Conservation (phyloP, 2,329 filamentous ascomycete species). For the Gremmenia infestans region DNA sequence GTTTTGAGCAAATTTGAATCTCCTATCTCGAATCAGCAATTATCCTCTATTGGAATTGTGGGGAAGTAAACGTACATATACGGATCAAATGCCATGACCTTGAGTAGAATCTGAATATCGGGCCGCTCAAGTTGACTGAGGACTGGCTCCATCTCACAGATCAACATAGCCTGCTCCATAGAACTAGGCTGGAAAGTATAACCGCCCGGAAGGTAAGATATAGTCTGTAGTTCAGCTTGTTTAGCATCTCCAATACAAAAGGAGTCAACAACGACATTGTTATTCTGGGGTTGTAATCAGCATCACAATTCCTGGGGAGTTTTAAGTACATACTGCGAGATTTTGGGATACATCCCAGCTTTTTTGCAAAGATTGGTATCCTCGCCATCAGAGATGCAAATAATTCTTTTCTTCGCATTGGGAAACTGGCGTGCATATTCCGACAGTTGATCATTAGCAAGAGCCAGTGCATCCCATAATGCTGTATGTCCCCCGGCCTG, state of each 20-base stretch:
- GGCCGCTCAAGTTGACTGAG: slow-evolving; percentile 6
- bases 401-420: slow-evolving; percentile 9
- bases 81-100: not conserved
- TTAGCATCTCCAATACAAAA: slow-evolving; percentile 4
- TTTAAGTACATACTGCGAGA: not conserved
- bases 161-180: slow-evolving; percentile 5
- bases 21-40: not conserved
- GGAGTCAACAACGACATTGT: slow-evolving; percentile 3
- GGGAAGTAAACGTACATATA: not conserved
- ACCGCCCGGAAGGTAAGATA: slow-evolving; percentile 8
- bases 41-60: not conserved
- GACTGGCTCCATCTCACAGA: slow-evolving; percentile 12
- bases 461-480: slow-evolving; percentile 7
- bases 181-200: slow-evolving; percentile 6
- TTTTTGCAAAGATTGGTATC: slow-evolving; percentile 1
- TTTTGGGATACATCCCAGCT: not conserved
- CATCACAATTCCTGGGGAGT: not conserved
- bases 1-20: slow-evolving; percentile 1
- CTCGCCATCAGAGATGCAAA: slow-evolving; percentile 5
- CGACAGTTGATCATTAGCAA: slow-evolving; percentile 4
- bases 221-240: slow-evolving; percentile 3
- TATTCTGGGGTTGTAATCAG: not conserved
- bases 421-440: slow-evolving; percentile 8
- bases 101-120: not conserved
- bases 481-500: slow-evolving; percentile 3